Base-by-base conservation (phyloP, 164 flowering plant genomes). In the Sedum album region DNA sequence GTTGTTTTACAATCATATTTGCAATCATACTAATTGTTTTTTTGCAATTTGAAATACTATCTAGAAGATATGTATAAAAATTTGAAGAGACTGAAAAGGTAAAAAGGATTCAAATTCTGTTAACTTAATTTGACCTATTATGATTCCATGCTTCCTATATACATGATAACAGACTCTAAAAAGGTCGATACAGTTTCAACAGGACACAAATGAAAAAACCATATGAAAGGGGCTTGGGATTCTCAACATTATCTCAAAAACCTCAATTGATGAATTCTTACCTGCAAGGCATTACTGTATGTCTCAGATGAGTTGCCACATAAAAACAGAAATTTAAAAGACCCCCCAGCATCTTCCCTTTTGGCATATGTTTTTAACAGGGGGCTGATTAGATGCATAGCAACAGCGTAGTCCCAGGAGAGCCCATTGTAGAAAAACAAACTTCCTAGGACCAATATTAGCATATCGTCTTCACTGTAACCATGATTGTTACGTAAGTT, bases 391-490 rank as follows among this genome's bases (percentile, higher is more conserved):
- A 78, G 76, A 78, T 81, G 88, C 90, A 92, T 86, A 17, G 85
- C 85, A 67, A 88, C 82, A 35, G 93, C 88, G 81, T 92, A 85
- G 70, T 92, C 93, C 96, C 85, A 92, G 14, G 93, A 83, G 61
- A 89, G 80, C 72, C 84, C 88, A 77, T 84, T 80, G 76, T 81
- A 90, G 73, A 86, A 85, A 70, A 90, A 78, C 61, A 91, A 83
- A 76, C 89, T 88, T 61, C 97, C 99, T 80, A 88, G 76, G 74
- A 95, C 82, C 48, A 88, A 51, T 73, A 92, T 84, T 72, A 95
- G 72, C 68, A 92, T 66, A 78, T 95, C 97, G 78, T 86, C 84
- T 60, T 75, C 67, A 72, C 57, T 63, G 63, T 83, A 81, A 60
- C 91, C 96, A 77, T 79, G 68, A 30, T 71, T 73, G 65, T 70